Base-by-base conservation (phyloP, 352 stramenopile species). In the Phytopythium boreale region DNA sequence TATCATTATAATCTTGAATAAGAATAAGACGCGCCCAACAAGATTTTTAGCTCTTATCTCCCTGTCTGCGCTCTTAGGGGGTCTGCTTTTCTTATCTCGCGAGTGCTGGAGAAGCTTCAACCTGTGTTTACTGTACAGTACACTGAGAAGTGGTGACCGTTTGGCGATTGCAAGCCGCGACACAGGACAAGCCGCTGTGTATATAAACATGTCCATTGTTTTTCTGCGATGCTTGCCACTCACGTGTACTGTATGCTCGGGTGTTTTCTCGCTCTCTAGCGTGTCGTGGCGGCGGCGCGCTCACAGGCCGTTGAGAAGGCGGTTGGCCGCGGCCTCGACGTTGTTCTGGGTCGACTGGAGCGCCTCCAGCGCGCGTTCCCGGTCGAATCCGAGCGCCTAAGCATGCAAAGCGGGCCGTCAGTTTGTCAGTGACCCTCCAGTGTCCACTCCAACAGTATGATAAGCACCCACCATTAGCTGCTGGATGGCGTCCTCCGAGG, bases 271-370 rank as follows among this genome's bases (percentile, higher is more conserved):
- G 34, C 55, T 20, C 34, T 61, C 69, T 75, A 84, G 41, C 49
- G 26, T 43, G 14, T 43, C 9, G 22, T 44, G 36, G 20, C 6
- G 6, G 22, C 9, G 24, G 14, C 8, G 19, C 26, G 27, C 17
- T 61, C 39, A 61, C 56, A 92, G 62, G 51, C 77, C 84, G 59
- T 96, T 96, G 50, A 95, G 59, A 15, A 95, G 64, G 2, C 84
- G 84, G 72, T 95, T 95, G 55, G 87, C 87, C 2, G 87, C 87
- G 10, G 84, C 85, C 70, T 96, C 85, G n/a, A 96, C 84, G 56
- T 96, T 96, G 73, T 94, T 94, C 63, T 89, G 74, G 12, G 84
- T 86, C 14, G 78, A 73, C 61, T 87, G 85, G 61, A 96, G 74
- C 26, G 87, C 87, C 22, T 72, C 74, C n/a, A 93, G 73, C 24